A percentile compares a stretch with the other conserved stretches of the same genome.
Conservation (phyloP, 1,284 basidiomycete genomes). For the Rhodotorula glutinis region DNA sequence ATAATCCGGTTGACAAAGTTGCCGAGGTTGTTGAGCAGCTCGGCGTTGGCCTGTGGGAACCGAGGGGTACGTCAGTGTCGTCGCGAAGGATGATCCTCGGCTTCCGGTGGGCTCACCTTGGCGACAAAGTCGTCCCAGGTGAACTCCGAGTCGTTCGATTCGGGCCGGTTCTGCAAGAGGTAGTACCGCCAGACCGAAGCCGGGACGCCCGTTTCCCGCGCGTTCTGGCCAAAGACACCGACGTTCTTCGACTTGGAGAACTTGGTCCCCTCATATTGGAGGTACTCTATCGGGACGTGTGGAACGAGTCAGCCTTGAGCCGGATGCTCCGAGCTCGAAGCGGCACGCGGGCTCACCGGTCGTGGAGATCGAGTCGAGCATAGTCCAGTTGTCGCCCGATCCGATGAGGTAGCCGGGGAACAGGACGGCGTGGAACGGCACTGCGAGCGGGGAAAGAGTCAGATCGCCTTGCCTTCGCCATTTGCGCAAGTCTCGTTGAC, state of each 20-base stretch:
- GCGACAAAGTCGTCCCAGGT: constrained; percentile 94
- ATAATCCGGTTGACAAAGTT: constrained; percentile 95
- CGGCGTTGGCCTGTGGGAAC: constrained; percentile 71
- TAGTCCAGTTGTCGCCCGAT: constrained; percentile 90
- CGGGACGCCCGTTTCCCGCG: constrained; percentile 87
- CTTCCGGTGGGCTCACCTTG: no score
- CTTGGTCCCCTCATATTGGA: constrained; percentile 98
- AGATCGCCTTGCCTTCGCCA: neutral
- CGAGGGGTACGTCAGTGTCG: neutral
- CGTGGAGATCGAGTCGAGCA: constrained; percentile 87
- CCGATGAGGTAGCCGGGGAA: constrained; percentile 88
- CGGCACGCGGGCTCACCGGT: constrained; percentile 61
- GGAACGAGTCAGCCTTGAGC: neutral
- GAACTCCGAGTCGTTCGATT: constrained; percentile 92
- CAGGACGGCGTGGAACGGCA: constrained; percentile 87
- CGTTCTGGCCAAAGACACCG: constrained; percentile 95
- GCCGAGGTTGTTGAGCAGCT: constrained; percentile 93
- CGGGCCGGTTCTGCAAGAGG: constrained; percentile 86
- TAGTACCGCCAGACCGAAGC: constrained; percentile 97
- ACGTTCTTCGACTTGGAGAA: constrained; percentile 97
- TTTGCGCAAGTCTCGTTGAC: no score
- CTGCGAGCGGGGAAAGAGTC: neutral
- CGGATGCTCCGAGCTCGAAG: no score
- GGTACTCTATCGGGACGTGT: constrained; percentile 67
- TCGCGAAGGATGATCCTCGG: neutral